Evolutionary conservation across 768 basidiomycete genomes (phyloP).

Genomic region (Suillus alpinus): DNA sequence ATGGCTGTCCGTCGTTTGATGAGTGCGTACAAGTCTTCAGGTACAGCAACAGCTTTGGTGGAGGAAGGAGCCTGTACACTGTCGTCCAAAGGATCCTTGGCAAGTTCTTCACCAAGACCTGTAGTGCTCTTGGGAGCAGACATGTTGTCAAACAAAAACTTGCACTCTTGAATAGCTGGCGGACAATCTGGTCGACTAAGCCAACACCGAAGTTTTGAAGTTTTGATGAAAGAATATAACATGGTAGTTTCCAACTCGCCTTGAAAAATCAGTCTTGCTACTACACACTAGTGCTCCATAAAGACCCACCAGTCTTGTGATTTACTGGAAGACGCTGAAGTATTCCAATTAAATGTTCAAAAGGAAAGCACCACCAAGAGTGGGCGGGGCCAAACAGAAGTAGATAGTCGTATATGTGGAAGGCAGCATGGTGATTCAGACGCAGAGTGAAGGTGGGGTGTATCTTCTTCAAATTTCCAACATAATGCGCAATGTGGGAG

Average conservation of each 20-base stretch:
- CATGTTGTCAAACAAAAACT: slow-evolving; percentile 8
- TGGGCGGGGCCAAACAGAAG: slow-evolving; percentile 25
- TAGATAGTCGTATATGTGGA: slow-evolving; percentile 31
- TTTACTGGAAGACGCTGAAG: slow-evolving; percentile 31
- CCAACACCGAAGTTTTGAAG: slow-evolving; percentile 15
- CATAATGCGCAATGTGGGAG: slow-evolving; percentile 14
- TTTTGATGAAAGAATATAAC: slow-evolving; percentile 7
- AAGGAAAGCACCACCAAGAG: slow-evolving; percentile 26
- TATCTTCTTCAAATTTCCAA: slow-evolving; percentile 14
- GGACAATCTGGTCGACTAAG: slow-evolving; percentile 6
- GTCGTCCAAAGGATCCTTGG: background rate
- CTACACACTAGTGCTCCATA: background rate
- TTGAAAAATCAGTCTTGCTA: background rate
- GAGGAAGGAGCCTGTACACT: background rate
- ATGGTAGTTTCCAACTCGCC: slow-evolving; percentile 10
- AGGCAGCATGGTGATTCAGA: slow-evolving; percentile 32
- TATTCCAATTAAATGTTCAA: slow-evolving; percentile 30
- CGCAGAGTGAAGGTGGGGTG: slow-evolving; percentile 14
- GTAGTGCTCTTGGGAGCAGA: background rate
- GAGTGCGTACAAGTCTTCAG: background rate
- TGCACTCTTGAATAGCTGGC: slow-evolving; percentile 8
- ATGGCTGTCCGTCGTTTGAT: background rate
- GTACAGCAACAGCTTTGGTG: background rate
- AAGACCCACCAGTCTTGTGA: slow-evolving; percentile 25
- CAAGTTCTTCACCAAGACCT: background rate